These are phyloP conservation scores for Apiospora pterosperma DNA, from an alignment of 2,329 filamentous ascomycete genomes.

Conservation along the genomic window DNA sequence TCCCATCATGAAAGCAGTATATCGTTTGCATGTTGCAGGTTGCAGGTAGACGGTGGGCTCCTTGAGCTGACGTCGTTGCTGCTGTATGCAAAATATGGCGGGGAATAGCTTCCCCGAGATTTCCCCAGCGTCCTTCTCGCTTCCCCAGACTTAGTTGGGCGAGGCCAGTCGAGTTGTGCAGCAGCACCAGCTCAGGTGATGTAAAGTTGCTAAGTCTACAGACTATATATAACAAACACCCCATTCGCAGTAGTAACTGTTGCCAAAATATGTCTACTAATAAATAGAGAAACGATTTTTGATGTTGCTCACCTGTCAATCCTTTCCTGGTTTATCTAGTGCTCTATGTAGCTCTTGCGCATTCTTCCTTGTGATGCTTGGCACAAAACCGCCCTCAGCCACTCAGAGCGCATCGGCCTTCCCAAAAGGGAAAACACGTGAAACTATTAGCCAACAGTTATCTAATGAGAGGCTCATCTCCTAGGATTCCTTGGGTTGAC, in stretches of 20 bases:
- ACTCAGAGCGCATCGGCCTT: neutral
- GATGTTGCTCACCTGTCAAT: neutral
- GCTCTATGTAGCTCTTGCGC: neutral
- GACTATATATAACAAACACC: neutral
- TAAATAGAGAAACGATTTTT: neutral
- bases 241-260: neutral
- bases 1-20: neutral
- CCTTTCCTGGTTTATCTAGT: neutral
- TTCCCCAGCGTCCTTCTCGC: neutral
- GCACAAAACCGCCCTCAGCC: neutral
- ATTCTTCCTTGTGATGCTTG: neutral
- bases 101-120: neutral
- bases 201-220: neutral
- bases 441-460: conserved; percentile 5
- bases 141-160: neutral
- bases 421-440: neutral
- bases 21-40: neutral
- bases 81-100: neutral
- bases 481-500: neutral
- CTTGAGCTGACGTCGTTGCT: neutral
- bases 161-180: neutral
- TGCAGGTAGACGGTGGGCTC: neutral
- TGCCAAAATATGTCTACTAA: neutral
- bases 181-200: neutral
- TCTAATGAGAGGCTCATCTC: neutral